Evolutionary conservation across 2,329 filamentous ascomycete genomes (phyloP), one percentile per base, ranked within the genome.

Genomic region (Monilinia fructigena): DNA sequence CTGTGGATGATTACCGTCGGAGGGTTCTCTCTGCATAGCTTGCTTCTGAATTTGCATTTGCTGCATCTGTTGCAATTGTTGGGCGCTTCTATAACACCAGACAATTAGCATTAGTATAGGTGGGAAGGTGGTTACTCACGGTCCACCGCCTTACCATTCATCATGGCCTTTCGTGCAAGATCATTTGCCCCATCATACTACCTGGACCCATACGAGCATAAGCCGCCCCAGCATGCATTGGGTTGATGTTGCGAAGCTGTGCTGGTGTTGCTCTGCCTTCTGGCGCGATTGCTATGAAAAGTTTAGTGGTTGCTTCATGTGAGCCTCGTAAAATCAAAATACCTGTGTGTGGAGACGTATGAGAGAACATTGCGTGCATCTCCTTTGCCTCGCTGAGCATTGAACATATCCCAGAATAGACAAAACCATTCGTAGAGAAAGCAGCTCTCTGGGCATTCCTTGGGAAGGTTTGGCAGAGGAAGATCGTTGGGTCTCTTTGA

Each of bases 341-440:
- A 96, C 93, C 85, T 96, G 91, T 70, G 89, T 93, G 75, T 96
- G 91, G 84, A 80, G 67, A 96, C 86, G 78, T 96, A 97, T 80
- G 91, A 87, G 70, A 85, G 84, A 56, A 92, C 88, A 68, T 85
- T 84, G 35, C 83, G 88, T 66, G 84, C 84, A 65, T 85, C 86
- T 55, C 75, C 76, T 77, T 87, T 89, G 74, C 84, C 86, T 75
- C 92, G 90, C 76, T 94, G 91, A 66, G 92, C 92, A 75, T 88
- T 88, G 79, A 91, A 96, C 73, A 98, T 92, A 75, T 99, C 95
- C 93, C 93, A 98, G 78, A 99, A 99, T 63, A 97, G 85, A 75
- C 89, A 92, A 82, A 96, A 99, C 95, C 95, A 99, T 75, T 98
- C 95, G 72, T 92, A 90, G n/a, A 99, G 82, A 75, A 99, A 98